Evolutionary conservation across 352 stramenopile genomes (phyloP), one percentile per base, ranked within the genome.

Genomic region (Phytophthora macrochlamydospora): DNA sequence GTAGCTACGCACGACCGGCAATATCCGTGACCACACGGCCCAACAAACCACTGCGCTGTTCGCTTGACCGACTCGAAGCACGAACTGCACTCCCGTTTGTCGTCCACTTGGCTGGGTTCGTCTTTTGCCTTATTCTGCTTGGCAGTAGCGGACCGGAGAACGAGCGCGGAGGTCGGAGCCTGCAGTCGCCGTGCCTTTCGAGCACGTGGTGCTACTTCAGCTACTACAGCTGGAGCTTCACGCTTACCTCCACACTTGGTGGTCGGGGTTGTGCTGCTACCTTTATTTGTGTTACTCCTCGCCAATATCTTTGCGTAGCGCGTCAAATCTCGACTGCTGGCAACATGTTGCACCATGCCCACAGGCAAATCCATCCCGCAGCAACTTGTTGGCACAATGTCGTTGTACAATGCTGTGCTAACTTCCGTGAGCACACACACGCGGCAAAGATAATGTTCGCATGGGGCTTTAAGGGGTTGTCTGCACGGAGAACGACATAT

Each of bases 21-120:
- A 59, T 89, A 83, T 11, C 69, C 53, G 52, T 89, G 75, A 2
- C 58, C 62, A 51, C 75, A 87, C 1, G 67, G 67, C 1, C 62
- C 68, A 1, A 60, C 44, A 3, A 65, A 42, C 28, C 52, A 65
- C 5, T 75, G 60, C 6, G n/a, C 51, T 6, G 38, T 24, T 14
- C 12, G 4, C 11, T 12, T 30, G 2, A 78, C 38, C 9, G 31
- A 9, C 9, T 40, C 44, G 42, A 73, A 68, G 45, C 76, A 85
- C 14, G 74, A 56, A n/a, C 60, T 42, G 7, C 74, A 83, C 14
- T 71, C 40, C 7, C n/a, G 52, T 44, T 59, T 31, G 2, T 45
- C 51, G 28, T 69, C 29, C 2, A 46, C 55, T 42, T 54, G 28
- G 29, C 37, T 57, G 7, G 51, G 44, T 38, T 44, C 14, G 29